Conservation (phyloP, 257 asterid genomes). For the Phtheirospermum japonicum region DNA sequence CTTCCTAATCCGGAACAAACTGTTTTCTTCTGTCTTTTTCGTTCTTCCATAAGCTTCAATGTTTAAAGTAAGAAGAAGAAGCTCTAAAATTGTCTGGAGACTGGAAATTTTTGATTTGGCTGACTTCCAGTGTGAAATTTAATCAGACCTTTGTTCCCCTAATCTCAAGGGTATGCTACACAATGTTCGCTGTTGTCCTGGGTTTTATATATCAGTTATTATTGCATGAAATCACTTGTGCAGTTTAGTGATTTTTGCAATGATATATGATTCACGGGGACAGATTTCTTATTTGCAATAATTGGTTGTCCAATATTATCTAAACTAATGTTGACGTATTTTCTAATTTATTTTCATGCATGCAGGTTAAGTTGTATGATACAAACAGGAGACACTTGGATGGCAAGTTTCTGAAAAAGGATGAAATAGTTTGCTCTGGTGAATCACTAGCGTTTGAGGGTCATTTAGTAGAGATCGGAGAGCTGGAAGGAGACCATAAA, state of each 20-base stretch:
- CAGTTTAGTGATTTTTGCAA: slow-evolving; percentile 14
- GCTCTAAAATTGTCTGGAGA: slow-evolving; percentile 1
- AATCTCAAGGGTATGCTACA: neutral
- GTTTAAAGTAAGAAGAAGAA: slow-evolving; percentile 1
- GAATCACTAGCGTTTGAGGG: slow-evolving; percentile 58
- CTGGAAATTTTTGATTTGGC: slow-evolving; percentile 1
- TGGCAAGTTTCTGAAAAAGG: slow-evolving; percentile 63
- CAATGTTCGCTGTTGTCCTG: slow-evolving; percentile 1
- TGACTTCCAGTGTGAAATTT: slow-evolving; percentile 10
- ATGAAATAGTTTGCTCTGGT: slow-evolving; percentile 61
- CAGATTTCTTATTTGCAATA: neutral
- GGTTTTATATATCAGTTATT: slow-evolving; percentile 2
- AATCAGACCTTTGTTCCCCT: slow-evolving; percentile 10
- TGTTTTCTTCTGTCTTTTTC: slow-evolving; percentile 5
- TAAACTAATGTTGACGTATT: slow-evolving; percentile 11
- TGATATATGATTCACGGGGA: slow-evolving; percentile 15
- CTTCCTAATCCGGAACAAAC: neutral
- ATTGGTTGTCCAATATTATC: slow-evolving; percentile 6
- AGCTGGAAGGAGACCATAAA: slow-evolving; percentile 43
- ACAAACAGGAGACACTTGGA: slow-evolving; percentile 54
- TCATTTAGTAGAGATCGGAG: slow-evolving; percentile 71
- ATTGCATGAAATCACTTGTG: slow-evolving; percentile 21
- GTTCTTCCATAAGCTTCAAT: neutral
- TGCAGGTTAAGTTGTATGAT: slow-evolving; percentile 71
- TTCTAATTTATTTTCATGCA: slow-evolving; percentile 23